Conservation (phyloP, 108 stramenopile genomes). For the Pseudonitzschia pungens region DNA sequence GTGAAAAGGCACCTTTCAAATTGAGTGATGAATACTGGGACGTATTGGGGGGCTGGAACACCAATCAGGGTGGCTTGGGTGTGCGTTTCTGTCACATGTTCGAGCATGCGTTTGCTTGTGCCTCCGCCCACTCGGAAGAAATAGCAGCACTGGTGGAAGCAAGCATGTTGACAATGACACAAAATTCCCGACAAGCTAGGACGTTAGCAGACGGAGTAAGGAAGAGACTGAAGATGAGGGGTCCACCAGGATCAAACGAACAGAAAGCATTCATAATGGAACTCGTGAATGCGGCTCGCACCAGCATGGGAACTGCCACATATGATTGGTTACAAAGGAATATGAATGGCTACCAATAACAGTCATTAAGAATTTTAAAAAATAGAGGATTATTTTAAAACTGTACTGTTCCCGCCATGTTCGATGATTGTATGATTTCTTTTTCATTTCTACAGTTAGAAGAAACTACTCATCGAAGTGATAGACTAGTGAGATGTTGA, state of each 20-base stretch:
- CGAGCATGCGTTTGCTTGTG: slow-evolving; percentile 79
- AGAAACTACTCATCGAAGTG: no score
- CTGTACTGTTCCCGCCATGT: no score
- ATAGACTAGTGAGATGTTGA: no score
- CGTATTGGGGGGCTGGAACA: slow-evolving; percentile 93
- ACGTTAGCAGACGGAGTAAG: slow-evolving; percentile 68
- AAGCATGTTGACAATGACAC: slow-evolving; percentile 73
- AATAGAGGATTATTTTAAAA: no score
- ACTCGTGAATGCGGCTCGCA: slow-evolving; percentile 79
- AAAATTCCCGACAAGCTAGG: slow-evolving; percentile 59
- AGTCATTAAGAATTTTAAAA: background rate
- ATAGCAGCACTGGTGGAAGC: slow-evolving; percentile 77
- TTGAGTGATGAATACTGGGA: slow-evolving; percentile 88
- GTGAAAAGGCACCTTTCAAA: slow-evolving; percentile 93
- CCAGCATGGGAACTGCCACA: slow-evolving; percentile 82
- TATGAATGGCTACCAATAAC: slow-evolving; percentile 91
- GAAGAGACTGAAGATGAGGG: slow-evolving; percentile 71
- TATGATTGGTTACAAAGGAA: slow-evolving; percentile 90
- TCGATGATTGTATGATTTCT: no score
- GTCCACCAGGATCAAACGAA: slow-evolving; percentile 54
- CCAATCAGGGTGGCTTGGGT: slow-evolving; percentile 59
- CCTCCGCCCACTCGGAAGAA: slow-evolving; percentile 71
- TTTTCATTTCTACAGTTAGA: no score
- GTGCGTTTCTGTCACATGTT: slow-evolving; percentile 88
- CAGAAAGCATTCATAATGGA: slow-evolving; percentile 83